Evolutionary conservation across 305 asterid genomes (phyloP), one percentile per base, ranked within the genome.

Genomic region (Plantago coronopus): DNA sequence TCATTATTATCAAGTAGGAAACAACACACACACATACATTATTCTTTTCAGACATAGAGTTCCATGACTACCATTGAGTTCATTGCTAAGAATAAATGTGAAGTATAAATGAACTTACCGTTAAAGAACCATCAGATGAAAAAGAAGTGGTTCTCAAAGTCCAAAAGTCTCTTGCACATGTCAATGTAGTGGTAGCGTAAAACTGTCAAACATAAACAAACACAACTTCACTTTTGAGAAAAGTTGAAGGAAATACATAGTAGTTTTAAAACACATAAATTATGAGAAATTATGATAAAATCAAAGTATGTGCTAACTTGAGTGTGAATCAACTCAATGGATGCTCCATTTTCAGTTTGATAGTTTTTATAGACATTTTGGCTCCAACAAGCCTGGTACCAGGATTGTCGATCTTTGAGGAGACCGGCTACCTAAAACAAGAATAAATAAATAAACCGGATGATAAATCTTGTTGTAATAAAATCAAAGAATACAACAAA

Each of bases 131-230:
- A 58, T 81, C 79, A 20, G 69, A 78, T 53, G 71, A 47, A 21
- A 62, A 19, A 16, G 73, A 73, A 73, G 81, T 64, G 66, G 65
- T 77, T 80, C 87, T 76, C 50, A 81, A 34, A 25, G 76, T 78
- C 82, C 83, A 81, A 53, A 81, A 78, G 71, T 81, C 78, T 62
- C 83, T 78, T 63, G 82, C 80, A 64, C 61, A 69, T 8, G 84
- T 80, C 75, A 81, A 38, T 64, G 61, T 75, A 15, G 82, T 81
- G 40, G 78, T 78, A 64, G 82, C 77, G 66, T 81, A 75, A 57
- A 60, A 68, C 87, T 81, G 64, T 50, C 56, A 50, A 61, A 55
- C 17, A 48, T 2, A 46, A 13, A 14, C 34, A 27, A 5, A 2
- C 4, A 27, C 4, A 45, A 45, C 6, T 9, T 38, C 17, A 17